Percentiles rank a stretch among this genome's conserved stretches.
These are phyloP conservation scores for Actinomortierella wolfii DNA, from an alignment of 371 early-diverging fungal species.

Conservation along the genomic window DNA sequence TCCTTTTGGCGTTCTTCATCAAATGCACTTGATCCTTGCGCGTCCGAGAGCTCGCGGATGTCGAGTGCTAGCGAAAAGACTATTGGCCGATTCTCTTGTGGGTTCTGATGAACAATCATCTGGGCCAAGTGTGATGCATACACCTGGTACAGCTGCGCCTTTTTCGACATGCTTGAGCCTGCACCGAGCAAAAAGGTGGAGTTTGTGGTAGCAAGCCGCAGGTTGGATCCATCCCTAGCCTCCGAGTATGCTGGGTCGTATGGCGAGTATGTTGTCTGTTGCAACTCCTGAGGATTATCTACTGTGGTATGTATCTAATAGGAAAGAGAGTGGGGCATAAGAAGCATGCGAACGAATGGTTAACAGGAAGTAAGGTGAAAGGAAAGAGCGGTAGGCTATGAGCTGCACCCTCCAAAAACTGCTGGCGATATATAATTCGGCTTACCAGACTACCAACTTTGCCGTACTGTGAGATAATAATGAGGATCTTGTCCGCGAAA, in stretches of 20 bases:
- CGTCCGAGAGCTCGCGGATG: slow-evolving; percentile 40
- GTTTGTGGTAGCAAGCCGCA: slow-evolving; percentile 49
- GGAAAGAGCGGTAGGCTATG: neutral
- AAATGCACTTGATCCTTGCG: too few species aligned
- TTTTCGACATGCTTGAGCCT: slow-evolving; percentile 51
- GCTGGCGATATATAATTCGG: neutral
- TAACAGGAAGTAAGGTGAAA: neutral
- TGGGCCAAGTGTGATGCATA: slow-evolving; percentile 70
- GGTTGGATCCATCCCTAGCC: too few species aligned
- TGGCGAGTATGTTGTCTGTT: slow-evolving; percentile 45
- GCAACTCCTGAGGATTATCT: slow-evolving; percentile 50
- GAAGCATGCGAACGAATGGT: neutral
- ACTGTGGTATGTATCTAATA: slow-evolving; percentile 53
- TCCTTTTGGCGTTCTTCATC: too few species aligned
- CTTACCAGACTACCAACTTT: slow-evolving; percentile 66
- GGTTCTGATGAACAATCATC: slow-evolving; percentile 64
- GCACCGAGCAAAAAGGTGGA: slow-evolving; percentile 56
- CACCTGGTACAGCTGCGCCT: slow-evolving; percentile 63
- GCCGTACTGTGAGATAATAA: slow-evolving; percentile 68
- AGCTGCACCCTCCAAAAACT: too few species aligned
- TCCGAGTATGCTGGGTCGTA: too few species aligned
- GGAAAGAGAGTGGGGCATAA: neutral
- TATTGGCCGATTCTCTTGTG: slow-evolving; percentile 62
- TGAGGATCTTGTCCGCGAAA: slow-evolving; percentile 67
- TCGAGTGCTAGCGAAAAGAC: slow-evolving; percentile 67